Conservation (phyloP, 23 red algal genomes). For the Chondrus crispus region DNA sequence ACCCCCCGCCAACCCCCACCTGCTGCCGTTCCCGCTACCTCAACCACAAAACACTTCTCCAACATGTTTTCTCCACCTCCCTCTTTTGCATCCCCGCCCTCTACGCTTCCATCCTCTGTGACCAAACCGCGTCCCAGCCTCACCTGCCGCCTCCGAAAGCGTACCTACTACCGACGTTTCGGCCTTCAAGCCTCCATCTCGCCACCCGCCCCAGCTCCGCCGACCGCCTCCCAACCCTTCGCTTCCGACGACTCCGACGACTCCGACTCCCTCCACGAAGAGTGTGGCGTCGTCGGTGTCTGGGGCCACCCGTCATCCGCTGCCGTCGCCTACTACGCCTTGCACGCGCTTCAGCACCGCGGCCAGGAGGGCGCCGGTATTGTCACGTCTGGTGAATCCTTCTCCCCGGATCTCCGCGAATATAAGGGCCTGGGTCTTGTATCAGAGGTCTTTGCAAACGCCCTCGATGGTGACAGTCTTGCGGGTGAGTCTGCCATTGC, state of each 20-base stretch:
- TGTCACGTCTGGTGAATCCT: slow-evolving; percentile 33
- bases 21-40: no score
- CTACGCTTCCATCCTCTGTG: no score
- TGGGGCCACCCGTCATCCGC: slow-evolving; percentile 56
- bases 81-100: no score
- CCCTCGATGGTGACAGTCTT: not conserved
- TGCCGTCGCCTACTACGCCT: slow-evolving; percentile 76
- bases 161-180: no score
- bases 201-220: no score
- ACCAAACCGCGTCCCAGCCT: no score
- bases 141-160: no score
- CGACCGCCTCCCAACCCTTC: not conserved
- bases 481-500: slow-evolving; percentile 73
- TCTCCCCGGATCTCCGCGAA: slow-evolving; percentile 56
- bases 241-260: not conserved
- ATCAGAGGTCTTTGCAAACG: slow-evolving; percentile 82
- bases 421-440: slow-evolving; percentile 95
- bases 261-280: slow-evolving; percentile 59
- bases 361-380: slow-evolving; percentile 98
- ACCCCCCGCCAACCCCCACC: no score
- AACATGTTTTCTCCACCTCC: no score
- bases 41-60: no score
- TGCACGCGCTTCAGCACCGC: slow-evolving; percentile 94
- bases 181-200: no score
- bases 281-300: slow-evolving; percentile 95